Conservation (phyloP, 306 rosid genomes). For the Bauhinia variegata region DNA sequence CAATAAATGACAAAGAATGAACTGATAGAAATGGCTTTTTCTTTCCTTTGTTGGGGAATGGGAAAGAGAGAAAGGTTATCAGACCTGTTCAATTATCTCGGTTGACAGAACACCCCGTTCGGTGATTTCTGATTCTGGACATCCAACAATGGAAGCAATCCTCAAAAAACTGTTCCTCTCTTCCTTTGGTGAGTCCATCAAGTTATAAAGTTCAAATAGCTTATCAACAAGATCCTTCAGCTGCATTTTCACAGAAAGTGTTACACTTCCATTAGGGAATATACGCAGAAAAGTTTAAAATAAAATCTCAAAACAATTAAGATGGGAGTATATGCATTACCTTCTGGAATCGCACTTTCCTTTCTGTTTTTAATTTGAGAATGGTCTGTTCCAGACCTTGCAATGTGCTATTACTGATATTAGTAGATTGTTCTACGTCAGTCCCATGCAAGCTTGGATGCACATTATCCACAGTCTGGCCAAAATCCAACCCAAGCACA, state of each 20-base stretch:
- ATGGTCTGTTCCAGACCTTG: slow-evolving; percentile 85
- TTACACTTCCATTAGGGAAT: slow-evolving; percentile 6
- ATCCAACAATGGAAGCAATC: slow-evolving; percentile 59
- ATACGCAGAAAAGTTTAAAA: slow-evolving; percentile 13
- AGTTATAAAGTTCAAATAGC: slow-evolving; percentile 88
- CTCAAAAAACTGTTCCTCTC: slow-evolving; percentile 67
- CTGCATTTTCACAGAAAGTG: slow-evolving; percentile 56
- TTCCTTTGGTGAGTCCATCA: slow-evolving; percentile 93
- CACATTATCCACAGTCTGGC: slow-evolving; percentile 79
- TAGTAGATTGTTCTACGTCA: slow-evolving; percentile 74
- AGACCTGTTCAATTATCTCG: slow-evolving; percentile 78
- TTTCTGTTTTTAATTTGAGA: slow-evolving; percentile 68
- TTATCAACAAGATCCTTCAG: slow-evolving; percentile 68
- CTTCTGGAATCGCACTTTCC: slow-evolving; percentile 76
- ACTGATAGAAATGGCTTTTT: not conserved
- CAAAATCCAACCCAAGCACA: slow-evolving; percentile 85
- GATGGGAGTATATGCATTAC: slow-evolving; percentile 40
- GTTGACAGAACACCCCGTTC: slow-evolving; percentile 74
- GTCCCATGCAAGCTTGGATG: slow-evolving; percentile 89
- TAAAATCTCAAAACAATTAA: not conserved
- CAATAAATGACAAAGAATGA: not conserved
- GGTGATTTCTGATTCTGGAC: slow-evolving; percentile 65
- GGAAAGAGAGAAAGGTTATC: slow-evolving; percentile 4
- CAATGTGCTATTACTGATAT: slow-evolving; percentile 84
- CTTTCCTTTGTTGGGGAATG: no score